phyloP scores from a whole-genome alignment of 257 asterid genomes.

The Anisodus tanguticus region DNA sequence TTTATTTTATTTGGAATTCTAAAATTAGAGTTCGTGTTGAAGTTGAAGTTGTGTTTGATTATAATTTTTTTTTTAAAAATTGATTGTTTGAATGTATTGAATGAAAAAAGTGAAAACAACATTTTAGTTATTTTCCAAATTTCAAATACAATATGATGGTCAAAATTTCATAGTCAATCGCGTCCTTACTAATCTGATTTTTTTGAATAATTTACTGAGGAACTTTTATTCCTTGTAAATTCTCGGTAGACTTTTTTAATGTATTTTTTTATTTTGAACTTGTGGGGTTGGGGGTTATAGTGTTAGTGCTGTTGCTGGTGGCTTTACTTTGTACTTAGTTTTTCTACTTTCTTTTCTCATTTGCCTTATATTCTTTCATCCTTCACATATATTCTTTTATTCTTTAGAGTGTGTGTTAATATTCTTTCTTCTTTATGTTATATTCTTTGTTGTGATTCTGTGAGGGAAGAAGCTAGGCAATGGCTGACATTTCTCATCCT shows the following conservation, averaged over 20 bases:
- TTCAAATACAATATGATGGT: too few species aligned
- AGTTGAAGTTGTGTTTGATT: too few species aligned
- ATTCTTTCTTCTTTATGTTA: constrained; percentile 26
- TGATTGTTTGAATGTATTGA: too few species aligned
- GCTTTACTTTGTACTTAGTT: constrained; percentile 30
- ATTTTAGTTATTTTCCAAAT: too few species aligned
- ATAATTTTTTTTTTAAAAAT: too few species aligned
- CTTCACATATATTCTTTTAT: background rate
- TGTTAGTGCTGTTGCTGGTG: constrained; percentile 32
- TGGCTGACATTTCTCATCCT: constrained; percentile 79
- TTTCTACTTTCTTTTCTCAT: background rate
- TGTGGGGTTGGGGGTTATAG: background rate
- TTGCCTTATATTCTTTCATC: constrained; percentile 34
- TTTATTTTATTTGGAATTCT: too few species aligned
- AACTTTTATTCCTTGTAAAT: constrained; percentile 37
- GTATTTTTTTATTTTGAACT: constrained; percentile 19
- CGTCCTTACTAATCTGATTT: background rate
- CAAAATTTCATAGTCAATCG: too few species aligned
- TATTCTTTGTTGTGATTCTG: constrained; percentile 33
- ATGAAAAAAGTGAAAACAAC: too few species aligned
- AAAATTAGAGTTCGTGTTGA: too few species aligned
- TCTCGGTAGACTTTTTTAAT: background rate
- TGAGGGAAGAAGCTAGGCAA: constrained; percentile 37
- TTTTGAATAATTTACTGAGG: background rate
- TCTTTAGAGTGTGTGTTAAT: constrained; percentile 5